Percentiles rank a stretch among this genome's conserved stretches.
These are phyloP conservation scores for Guyanaporus albipodus DNA, from an alignment of 768 basidiomycete species.

Conservation along the genomic window DNA sequence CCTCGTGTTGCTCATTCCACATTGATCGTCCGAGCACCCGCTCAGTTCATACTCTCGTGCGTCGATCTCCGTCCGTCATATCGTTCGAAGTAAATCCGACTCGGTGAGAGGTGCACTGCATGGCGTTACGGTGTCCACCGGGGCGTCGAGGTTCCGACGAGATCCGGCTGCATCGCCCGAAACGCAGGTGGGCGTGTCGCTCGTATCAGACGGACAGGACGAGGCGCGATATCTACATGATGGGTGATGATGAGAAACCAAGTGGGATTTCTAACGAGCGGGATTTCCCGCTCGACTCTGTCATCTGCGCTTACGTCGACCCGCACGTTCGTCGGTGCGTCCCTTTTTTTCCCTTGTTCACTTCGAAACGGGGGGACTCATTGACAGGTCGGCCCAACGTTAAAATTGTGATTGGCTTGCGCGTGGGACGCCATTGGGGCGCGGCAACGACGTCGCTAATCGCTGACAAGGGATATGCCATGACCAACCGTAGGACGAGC, in stretches of 20 bases:
- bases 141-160: slow-evolving; percentile 6
- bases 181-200: too few species aligned
- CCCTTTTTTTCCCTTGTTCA: not conserved
- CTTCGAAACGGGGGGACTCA: slow-evolving; percentile 4
- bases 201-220: not conserved
- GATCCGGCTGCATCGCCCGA: not conserved
- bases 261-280: too few species aligned
- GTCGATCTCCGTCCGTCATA: not conserved
- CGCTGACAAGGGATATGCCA: too few species aligned
- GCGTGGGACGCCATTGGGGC: not conserved
- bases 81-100: not conserved
- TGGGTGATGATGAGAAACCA: too few species aligned
- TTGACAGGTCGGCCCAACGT: not conserved
- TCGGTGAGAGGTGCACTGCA: not conserved
- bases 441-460: too few species aligned
- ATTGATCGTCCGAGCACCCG: too few species aligned
- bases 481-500: not conserved
- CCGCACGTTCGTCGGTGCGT: slow-evolving; percentile 3
- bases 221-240: too few species aligned
- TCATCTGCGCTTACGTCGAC: too few species aligned
- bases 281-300: not conserved
- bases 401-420: not conserved
- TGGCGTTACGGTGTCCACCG: not conserved
- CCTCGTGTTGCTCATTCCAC: too few species aligned
- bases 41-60: too few species aligned